Base-by-base conservation (phyloP, 1,284 basidiomycete species). In the Vanrija pseudolonga region DNA sequence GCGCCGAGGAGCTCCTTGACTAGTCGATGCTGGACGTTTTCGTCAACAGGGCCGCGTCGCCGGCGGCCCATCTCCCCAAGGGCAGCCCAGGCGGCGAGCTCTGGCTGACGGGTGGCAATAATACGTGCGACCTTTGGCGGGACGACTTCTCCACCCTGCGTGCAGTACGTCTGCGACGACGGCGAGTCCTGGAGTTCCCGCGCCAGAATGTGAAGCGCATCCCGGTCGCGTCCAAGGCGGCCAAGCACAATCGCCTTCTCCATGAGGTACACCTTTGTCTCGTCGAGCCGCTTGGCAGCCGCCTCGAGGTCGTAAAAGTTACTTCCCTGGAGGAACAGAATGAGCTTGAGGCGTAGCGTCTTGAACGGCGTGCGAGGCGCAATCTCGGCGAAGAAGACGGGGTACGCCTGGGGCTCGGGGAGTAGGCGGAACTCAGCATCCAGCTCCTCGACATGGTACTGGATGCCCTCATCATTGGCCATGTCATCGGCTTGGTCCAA, bases 211-310 rank as follows among this genome's bases (percentile, higher is more conserved):
- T 82, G 75, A 2, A 95, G 80, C 0, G 87, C 88, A 23, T 80
- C 77, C 7, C 79, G 81, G 65, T 90, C 84, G 45, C 86, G 79
- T 12, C 81, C 82, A 5, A 85, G 80, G 80, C 90, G 89, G 11
- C 89, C 89, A 55, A 90, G 82, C 3, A 94, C 77, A 36, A 95
- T 83, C 0, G 89, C 89, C 20, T 85, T 72, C 69, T 95, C 92
- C 15, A 89, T 79, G 28, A 78, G 79, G 2, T 94, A 78, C 7
- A 72, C 78, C 48, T 79, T 73, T 14, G 50, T 44, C 11, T 79
- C 75, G 26, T 79, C 69, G 8, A 91, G 71, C 20, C 79, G 76
- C 20, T 75, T 64, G 19, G 79, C 78, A 4, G 88, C 78, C 0
- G 63, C 55, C 4, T 76, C 66, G 1, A 83, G 76, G 65, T 90